Evolutionary conservation across 2,329 filamentous ascomycete species (phyloP), one percentile per base, ranked within the genome.

Genomic region (Botrytis porri): DNA sequence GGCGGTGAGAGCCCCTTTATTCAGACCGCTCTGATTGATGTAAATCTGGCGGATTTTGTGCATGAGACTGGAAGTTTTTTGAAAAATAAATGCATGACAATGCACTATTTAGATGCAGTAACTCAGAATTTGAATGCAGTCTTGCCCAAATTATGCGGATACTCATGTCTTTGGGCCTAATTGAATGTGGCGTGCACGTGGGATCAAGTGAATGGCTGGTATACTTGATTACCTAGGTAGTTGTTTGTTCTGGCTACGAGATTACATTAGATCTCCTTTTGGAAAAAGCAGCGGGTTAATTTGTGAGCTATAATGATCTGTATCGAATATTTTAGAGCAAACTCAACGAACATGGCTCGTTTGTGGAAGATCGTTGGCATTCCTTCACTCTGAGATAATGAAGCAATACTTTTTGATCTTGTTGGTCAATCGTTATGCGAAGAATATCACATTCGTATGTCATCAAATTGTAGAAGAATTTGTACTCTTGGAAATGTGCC

Each of bases 151-250:
- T 39, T 41, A 8, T 39, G 25, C 64, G 48, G 16, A 57, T 32
- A 9, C 0, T n/a, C 1, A 57, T 29, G 65, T 43, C 48, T 69
- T 57, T n/a, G 4, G 65, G 65, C 48, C 65, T n/a, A 39, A 69
- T 57, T 18, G 32, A 10, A 51, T 25, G 48, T 32, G 37, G 65
- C 35, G 6, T 22, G 16, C n/a, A 67, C 64, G 48, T 57, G 48
- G 48, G 48, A 69, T 69, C 65, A 57, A 29, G 51, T 69, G 18
- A 69, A n/a, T 69, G 65, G n/a, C 20, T 39, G 20, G 6, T 12
- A 9, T 64, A 22, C 18, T 12, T 35, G 59, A 37, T 18, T 25
- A n/a, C n/a, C n/a, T n/a, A n/a, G n/a, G n/a, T n/a, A 37, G 18
- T 35, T 32, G 29, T 59, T 35, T 20, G 5, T 22, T 59, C 29